phyloP scores from a whole-genome alignment of 2,329 filamentous ascomycete species.

The Beauveria sp. region DNA sequence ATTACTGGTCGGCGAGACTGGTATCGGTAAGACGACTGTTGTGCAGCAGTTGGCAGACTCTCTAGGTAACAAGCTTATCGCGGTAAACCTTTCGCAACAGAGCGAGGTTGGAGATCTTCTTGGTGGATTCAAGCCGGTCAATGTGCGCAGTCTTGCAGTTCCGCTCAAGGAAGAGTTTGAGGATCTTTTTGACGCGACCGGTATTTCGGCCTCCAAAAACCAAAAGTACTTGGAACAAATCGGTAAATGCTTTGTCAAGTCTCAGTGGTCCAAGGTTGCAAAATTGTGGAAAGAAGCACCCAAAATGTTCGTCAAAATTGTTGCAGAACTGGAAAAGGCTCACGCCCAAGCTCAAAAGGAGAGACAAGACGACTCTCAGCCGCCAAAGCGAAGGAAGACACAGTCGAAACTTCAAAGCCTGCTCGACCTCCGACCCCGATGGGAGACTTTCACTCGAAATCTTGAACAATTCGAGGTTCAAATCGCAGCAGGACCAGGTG shows the following conservation, averaged over 20 bases:
- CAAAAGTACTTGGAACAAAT: slow-evolving; percentile 77
- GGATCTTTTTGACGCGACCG: slow-evolving; percentile 74
- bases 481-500: slow-evolving; percentile 61
- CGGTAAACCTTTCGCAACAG: slow-evolving; percentile 95
- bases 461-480: slow-evolving; percentile 75
- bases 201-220: slow-evolving; percentile 82
- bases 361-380: slow-evolving; percentile 39
- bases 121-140: slow-evolving; percentile 94
- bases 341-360: slow-evolving; percentile 31
- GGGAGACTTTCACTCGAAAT: slow-evolving; percentile 71
- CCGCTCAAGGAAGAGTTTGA: slow-evolving; percentile 93
- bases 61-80: slow-evolving; percentile 77
- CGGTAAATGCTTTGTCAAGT: slow-evolving; percentile 68
- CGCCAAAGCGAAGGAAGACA: slow-evolving; percentile 62
- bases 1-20: slow-evolving; percentile 94
- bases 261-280: slow-evolving; percentile 80
- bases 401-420: slow-evolving; percentile 60
- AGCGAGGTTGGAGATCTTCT: slow-evolving; percentile 94
- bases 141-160: slow-evolving; percentile 76
- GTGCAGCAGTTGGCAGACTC: slow-evolving; percentile 85
- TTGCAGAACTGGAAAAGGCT: slow-evolving; percentile 45
- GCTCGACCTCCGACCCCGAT: slow-evolving; percentile 53
- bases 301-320: slow-evolving; percentile 71
- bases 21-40: slow-evolving; percentile 95
- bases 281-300: slow-evolving; percentile 85